phyloP scores from a whole-genome alignment of 495 filamentous ascomycete genomes.

The Halenospora varia region DNA sequence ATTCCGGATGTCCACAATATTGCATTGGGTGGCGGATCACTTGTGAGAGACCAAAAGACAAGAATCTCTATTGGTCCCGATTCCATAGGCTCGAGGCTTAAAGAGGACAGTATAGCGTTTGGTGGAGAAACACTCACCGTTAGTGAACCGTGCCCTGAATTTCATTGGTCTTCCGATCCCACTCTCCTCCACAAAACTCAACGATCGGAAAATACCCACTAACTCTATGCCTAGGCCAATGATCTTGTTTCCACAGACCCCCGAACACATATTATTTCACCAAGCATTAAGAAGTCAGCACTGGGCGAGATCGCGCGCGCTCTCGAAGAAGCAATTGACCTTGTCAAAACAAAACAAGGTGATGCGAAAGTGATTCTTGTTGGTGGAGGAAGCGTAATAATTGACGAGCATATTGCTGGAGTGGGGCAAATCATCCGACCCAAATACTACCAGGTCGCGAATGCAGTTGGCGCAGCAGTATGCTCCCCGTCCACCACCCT shows the following conservation, averaged over 20 bases:
- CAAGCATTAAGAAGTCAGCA: slow-evolving; percentile 9
- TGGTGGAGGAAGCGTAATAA: slow-evolving; percentile 39
- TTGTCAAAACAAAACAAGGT: slow-evolving; percentile 45
- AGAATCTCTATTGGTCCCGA: slow-evolving; percentile 39
- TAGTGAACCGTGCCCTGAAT: slow-evolving; percentile 23
- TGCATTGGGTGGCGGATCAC: slow-evolving; percentile 50
- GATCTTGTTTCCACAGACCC: too few species aligned
- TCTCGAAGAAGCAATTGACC: slow-evolving; percentile 44
- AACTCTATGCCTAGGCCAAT: too few species aligned
- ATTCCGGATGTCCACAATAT: slow-evolving; percentile 51
- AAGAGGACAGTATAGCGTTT: slow-evolving; percentile 39
- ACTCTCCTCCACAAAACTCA: too few species aligned
- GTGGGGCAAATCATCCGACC: slow-evolving; percentile 34
- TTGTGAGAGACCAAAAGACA: slow-evolving; percentile 30
- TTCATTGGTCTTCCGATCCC: too few species aligned
- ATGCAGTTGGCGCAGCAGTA: slow-evolving; percentile 26
- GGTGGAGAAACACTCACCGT: slow-evolving; percentile 48
- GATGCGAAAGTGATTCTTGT: slow-evolving; percentile 44
- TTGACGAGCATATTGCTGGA: slow-evolving; percentile 29
- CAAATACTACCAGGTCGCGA: slow-evolving; percentile 21
- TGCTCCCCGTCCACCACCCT: background rate
- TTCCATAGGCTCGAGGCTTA: slow-evolving; percentile 39
- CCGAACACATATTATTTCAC: background rate
- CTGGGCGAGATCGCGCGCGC: slow-evolving; percentile 31
- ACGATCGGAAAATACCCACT: too few species aligned